phyloP scores from a whole-genome alignment of 768 basidiomycete genomes.

The Mycena belliarum region DNA sequence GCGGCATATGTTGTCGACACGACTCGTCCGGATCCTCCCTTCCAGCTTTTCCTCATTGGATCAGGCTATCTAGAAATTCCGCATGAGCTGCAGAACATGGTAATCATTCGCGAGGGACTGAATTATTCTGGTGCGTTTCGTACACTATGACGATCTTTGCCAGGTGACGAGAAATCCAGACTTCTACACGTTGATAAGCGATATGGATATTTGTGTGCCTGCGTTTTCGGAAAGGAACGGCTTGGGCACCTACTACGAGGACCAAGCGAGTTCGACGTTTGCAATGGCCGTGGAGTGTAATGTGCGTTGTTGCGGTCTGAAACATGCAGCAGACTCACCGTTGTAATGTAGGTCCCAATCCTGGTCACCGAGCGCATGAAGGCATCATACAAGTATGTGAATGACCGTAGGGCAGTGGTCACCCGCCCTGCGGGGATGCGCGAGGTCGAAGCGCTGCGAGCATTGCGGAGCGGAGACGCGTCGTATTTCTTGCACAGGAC shows the following conservation, averaged over 20 bases:
- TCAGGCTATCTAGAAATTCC: constrained; percentile 37
- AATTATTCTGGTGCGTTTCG: constrained; percentile 30
- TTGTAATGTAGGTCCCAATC: constrained; percentile 35
- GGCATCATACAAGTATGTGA: constrained; percentile 38
- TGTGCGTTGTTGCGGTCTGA: constrained; percentile 24
- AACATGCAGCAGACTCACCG: background rate
- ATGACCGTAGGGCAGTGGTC: constrained; percentile 37
- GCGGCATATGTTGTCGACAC: constrained; percentile 25
- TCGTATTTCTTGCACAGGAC: constrained; percentile 24
- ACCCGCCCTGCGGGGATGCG: constrained; percentile 41
- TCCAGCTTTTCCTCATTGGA: constrained; percentile 35
- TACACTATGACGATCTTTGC: background rate
- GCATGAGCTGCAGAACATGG: constrained; percentile 37
- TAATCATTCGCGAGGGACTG: constrained; percentile 34
- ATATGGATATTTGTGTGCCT: constrained; percentile 42
- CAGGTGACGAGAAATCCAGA: constrained; percentile 18
- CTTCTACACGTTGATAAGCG: constrained; percentile 38
- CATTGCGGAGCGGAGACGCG: constrained; percentile 35
- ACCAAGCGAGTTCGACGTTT: constrained; percentile 42
- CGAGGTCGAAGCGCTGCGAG: constrained; percentile 39
- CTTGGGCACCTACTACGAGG: constrained; percentile 38
- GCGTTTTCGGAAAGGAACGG: constrained; percentile 36
- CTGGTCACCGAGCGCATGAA: constrained; percentile 41
- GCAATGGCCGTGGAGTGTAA: constrained; percentile 41
- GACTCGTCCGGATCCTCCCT: constrained; percentile 31